These are phyloP conservation scores for Sugiyamaella pinicola DNA, from an alignment of 1,139 yeast species.

Conservation along the genomic window DNA sequence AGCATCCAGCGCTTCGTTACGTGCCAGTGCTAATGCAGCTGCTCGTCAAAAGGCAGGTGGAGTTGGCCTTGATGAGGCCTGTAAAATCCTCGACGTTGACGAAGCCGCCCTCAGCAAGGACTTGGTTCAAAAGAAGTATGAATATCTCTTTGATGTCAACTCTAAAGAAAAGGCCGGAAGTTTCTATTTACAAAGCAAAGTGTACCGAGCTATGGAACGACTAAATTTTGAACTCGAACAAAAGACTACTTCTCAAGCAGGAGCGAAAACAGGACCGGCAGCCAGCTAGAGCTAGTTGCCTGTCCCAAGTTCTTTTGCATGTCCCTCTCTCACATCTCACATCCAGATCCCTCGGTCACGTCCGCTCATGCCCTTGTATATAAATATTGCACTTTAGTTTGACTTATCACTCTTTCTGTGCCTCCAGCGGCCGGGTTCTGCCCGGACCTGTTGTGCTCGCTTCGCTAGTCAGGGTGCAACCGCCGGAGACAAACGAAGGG, in stretches of 20 bases:
- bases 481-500: background rate
- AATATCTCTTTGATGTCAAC: conserved; percentile 82
- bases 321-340: background rate
- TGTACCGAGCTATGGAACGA: conserved; percentile 78
- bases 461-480: conserved; percentile 1
- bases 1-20: conserved; percentile 85
- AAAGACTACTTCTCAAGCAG: conserved; percentile 21
- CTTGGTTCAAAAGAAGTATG: conserved; percentile 71
- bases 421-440: background rate
- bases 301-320: background rate
- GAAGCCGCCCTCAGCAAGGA: conserved; percentile 54
- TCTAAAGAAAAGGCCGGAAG: conserved; percentile 93
- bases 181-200: conserved; percentile 88
- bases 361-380: background rate
- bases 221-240: conserved; percentile 53
- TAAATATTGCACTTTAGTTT: background rate
- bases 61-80: conserved; percentile 82
- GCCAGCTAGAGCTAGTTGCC: background rate
- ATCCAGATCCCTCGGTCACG: background rate
- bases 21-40: conserved; percentile 61
- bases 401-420: background rate
- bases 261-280: conserved; percentile 11
- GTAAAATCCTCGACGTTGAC: conserved; percentile 84
- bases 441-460: background rate
- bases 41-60: conserved; percentile 72